These are phyloP conservation scores for Leishmania braziliensis DNA, from an alignment of 208 protist species.

Conservation along the genomic window DNA sequence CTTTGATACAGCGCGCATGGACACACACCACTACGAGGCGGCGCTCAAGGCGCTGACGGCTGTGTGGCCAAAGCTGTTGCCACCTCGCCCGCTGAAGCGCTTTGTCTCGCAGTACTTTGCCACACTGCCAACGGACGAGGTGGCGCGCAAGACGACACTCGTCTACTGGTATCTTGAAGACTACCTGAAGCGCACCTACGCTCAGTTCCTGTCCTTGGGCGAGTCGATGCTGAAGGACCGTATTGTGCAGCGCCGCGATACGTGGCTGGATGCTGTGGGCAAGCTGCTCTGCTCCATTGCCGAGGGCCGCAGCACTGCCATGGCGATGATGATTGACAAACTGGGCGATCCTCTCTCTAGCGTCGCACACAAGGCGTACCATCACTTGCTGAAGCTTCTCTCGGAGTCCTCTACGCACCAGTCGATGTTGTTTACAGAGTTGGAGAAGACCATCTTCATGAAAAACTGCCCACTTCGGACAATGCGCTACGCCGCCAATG, in stretches of 20 bases:
- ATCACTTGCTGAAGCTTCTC: slow-evolving; percentile 84
- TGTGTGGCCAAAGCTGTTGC: slow-evolving; percentile 89
- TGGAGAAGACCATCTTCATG: slow-evolving; percentile 92
- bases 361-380: slow-evolving; percentile 86
- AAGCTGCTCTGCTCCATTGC: slow-evolving; percentile 87
- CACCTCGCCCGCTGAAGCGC: slow-evolving; percentile 82
- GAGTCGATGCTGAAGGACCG: slow-evolving; percentile 92
- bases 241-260: slow-evolving; percentile 80
- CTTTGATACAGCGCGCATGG: slow-evolving; percentile 87
- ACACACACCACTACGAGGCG: slow-evolving; percentile 92
- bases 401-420: slow-evolving; percentile 89
- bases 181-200: slow-evolving; percentile 90
- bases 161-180: slow-evolving; percentile 93
- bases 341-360: slow-evolving; percentile 78
- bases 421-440: slow-evolving; percentile 80
- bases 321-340: slow-evolving; percentile 93
- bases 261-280: slow-evolving; percentile 85
- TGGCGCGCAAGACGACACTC: slow-evolving; percentile 63
- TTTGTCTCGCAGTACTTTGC: slow-evolving; percentile 91
- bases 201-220: slow-evolving; percentile 84
- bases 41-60: slow-evolving; percentile 87
- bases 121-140: slow-evolving; percentile 80
- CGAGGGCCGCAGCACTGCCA: slow-evolving; percentile 72
- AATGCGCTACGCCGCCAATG: slow-evolving; percentile 88
- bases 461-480: slow-evolving; percentile 89